phyloP scores from a whole-genome alignment of 306 rosid species.

The Fragaria nilgerrensis region DNA sequence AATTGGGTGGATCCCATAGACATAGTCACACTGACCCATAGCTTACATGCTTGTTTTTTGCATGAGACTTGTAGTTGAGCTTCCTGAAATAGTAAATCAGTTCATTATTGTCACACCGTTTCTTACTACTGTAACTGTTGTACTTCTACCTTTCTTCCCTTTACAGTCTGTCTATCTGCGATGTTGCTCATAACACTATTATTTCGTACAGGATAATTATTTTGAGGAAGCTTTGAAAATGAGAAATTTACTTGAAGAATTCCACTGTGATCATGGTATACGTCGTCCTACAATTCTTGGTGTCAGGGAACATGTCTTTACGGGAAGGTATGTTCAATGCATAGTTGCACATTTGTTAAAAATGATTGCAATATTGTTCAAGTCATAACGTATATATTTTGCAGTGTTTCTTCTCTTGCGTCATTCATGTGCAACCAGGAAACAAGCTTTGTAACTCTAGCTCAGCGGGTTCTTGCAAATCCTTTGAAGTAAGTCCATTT shows the following conservation, averaged over 20 bases:
- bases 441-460: slow-evolving; percentile 86
- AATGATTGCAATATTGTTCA: neutral
- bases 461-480: slow-evolving; percentile 92
- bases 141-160: neutral
- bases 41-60: neutral
- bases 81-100: neutral
- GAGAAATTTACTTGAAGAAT: slow-evolving; percentile 97
- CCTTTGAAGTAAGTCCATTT: slow-evolving; percentile 77
- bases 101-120: neutral
- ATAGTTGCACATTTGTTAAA: slow-evolving; percentile 1
- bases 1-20: neutral
- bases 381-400: slow-evolving; percentile 18
- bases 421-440: slow-evolving; percentile 92
- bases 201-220: slow-evolving; percentile 44
- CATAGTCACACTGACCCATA: neutral
- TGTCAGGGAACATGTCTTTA: slow-evolving; percentile 90
- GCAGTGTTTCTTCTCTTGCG: slow-evolving; percentile 94
- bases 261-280: slow-evolving; percentile 68
- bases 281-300: slow-evolving; percentile 88
- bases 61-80: neutral
- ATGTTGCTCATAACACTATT: neutral
- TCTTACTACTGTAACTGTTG: neutral
- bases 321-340: slow-evolving; percentile 64
- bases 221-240: slow-evolving; percentile 79
- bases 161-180: neutral